Evolutionary conservation across 1,284 basidiomycete species (phyloP).

Genomic region (Ustilago hordei): DNA sequence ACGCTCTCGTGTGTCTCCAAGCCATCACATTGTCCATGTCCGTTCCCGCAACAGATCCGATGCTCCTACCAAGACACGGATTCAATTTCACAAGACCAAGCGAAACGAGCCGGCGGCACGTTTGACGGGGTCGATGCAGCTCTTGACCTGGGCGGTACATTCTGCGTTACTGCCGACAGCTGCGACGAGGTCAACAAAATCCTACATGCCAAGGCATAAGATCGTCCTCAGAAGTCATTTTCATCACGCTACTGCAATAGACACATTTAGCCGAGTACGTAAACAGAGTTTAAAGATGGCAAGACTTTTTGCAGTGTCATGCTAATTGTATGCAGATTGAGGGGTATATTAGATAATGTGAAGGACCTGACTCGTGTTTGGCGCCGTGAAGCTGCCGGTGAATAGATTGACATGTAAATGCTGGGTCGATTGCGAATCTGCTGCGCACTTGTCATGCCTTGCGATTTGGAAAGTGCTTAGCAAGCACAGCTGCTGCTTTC

Average conservation of each 20-base stretch:
- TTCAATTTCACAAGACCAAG: constrained; percentile 20
- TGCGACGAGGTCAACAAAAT: constrained; percentile 45
- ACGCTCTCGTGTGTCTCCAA: constrained; percentile 62
- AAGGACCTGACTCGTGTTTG: not conserved
- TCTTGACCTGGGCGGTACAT: constrained; percentile 52
- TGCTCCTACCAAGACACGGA: constrained; percentile 54
- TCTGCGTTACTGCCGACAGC: constrained; percentile 55
- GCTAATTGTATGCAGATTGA: constrained; percentile 9
- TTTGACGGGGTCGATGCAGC: constrained; percentile 48
- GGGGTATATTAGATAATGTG: constrained; percentile 20
- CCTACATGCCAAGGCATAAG: constrained; percentile 31
- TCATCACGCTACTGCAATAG: not conserved
- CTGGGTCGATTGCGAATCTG: not conserved
- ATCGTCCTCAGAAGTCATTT: not conserved
- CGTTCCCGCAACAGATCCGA: constrained; percentile 60
- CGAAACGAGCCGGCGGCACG: constrained; percentile 28
- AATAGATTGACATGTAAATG: not conserved
- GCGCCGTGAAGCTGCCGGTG: not conserved
- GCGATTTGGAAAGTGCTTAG: constrained; percentile 57
- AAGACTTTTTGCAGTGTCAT: not conserved
- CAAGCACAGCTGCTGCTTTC: constrained; percentile 58
- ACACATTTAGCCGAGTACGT: not conserved
- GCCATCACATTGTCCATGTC: constrained; percentile 64
- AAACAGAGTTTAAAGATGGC: not conserved
- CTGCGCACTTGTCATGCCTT: constrained; percentile 22